Evolutionary conservation across 768 basidiomycete genomes (phyloP), one percentile per base, ranked within the genome.

Genomic region (Nidularia pulvinata): DNA sequence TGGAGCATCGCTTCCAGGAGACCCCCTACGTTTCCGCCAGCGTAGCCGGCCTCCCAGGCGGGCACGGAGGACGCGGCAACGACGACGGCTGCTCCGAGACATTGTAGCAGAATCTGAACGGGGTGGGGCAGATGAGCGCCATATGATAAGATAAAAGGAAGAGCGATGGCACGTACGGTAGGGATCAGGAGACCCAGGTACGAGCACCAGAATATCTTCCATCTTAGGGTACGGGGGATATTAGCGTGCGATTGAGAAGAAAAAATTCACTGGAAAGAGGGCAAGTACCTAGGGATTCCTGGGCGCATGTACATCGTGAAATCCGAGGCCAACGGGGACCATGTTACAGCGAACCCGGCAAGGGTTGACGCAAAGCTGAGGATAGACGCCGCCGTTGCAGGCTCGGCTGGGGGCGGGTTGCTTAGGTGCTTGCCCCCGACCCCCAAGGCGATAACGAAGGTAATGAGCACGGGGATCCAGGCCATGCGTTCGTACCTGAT

Each of bases 391-490:
- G 82, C 81, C 1, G 83, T 80, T 1, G 86, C 83, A 1, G 90
- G 84, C 7, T 61, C 69, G 1, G 73, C 68, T 0, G 81, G 72
- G 35, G 77, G 74, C 1, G 73, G 74, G 49, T 74, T 78, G 13
- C 69, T 69, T 9, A 94, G 71, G 57, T 92, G 76, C 57, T 89
- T 86, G 0, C 85, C 91, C 0, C 89, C 84, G n/a, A 90, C 74
- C 3, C 88, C 91, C 10, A 89, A 69, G 7, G 82, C 83, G 50
- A 93, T 79, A 33, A 91, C 58, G 64, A 86, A 92, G 7, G 85
- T 80, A 50, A 93, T 69, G n/a, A 91, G 61, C 14, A 91, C 80
- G 0, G 93, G 92, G 14, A 93, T 76, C 91, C 91, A 93, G 1
- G 86, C 74, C 2, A 88, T 55, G 7, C 84, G 79, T 59, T 92